Conservation (phyloP, 495 filamentous ascomycete species). For the Lineolata rhizophorae region DNA sequence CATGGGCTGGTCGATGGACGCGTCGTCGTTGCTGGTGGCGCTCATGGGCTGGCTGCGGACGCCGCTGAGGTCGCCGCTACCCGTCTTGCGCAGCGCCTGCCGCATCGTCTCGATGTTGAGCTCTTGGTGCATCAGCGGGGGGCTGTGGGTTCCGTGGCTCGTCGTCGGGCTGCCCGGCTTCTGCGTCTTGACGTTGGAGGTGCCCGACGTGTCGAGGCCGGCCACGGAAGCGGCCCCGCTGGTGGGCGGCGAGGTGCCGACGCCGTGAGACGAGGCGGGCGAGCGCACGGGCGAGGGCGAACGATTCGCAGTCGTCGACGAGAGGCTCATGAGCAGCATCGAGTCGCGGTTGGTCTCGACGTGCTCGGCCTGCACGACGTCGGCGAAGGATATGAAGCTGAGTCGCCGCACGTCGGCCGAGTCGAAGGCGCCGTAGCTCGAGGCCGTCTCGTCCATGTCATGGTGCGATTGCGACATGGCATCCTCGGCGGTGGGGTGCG, state of each 20-base stretch:
- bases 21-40: too few species aligned
- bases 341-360: slow-evolving; percentile 36
- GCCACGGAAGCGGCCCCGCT: slow-evolving; percentile 44
- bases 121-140: slow-evolving; percentile 32
- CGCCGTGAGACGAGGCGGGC: slow-evolving; percentile 38
- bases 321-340: slow-evolving; percentile 31
- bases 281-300: slow-evolving; percentile 55
- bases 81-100: slow-evolving; percentile 63
- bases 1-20: too few species aligned
- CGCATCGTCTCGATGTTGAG: slow-evolving; percentile 78
- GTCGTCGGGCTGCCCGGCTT: slow-evolving; percentile 24
- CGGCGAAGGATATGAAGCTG: slow-evolving; percentile 85
- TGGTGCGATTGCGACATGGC: slow-evolving; percentile 9
- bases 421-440: slow-evolving; percentile 53
- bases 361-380: slow-evolving; percentile 83
- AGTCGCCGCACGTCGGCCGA: slow-evolving; percentile 57
- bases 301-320: slow-evolving; percentile 32
- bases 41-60: too few species aligned
- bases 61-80: slow-evolving; percentile 68
- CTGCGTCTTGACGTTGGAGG: slow-evolving; percentile 6
- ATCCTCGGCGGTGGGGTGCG: slow-evolving; percentile 22
- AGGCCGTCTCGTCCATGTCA: slow-evolving; percentile 26
- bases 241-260: slow-evolving; percentile 38
- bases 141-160: slow-evolving; percentile 13
- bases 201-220: slow-evolving; percentile 26